phyloP scores from a whole-genome alignment of 331 rosid species.

The Acacia concinna region DNA sequence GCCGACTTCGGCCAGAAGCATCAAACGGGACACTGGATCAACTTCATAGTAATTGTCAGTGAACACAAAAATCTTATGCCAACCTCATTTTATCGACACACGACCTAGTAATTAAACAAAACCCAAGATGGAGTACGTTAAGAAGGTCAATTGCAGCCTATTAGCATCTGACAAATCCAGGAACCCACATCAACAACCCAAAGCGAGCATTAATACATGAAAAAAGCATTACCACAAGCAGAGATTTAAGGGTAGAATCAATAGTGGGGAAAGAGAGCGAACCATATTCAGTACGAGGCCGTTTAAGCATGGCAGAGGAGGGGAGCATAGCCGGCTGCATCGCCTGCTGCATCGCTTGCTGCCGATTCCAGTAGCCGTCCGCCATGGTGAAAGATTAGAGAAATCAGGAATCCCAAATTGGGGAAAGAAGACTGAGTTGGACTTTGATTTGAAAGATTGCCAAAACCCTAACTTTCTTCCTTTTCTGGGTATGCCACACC shows the following conservation, averaged over 20 bases:
- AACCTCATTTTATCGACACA: neutral
- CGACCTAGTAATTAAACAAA: neutral
- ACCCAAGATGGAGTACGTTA: neutral
- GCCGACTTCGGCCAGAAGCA: neutral
- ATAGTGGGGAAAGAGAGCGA: constrained; percentile 7
- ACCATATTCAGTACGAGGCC: constrained; percentile 85
- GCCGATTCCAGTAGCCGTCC: constrained; percentile 82
- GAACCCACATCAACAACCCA: neutral
- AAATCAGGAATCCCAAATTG: constrained; percentile 3
- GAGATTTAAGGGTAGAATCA: neutral
- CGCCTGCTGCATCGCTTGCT: constrained; percentile 38
- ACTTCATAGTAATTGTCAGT: neutral
- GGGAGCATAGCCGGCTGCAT: constrained; percentile 53
- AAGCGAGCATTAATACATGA: neutral
- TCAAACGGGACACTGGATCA: neutral
- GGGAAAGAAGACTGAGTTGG: neutral
- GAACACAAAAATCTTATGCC: neutral
- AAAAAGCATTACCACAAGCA: neutral
- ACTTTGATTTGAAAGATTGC: neutral
- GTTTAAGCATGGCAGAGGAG: constrained; percentile 60
- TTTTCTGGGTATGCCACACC: neutral
- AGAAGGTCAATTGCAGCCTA: neutral
- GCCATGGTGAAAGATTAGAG: constrained; percentile 47
- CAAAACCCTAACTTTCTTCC: constrained; percentile 32
- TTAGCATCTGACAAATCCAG: neutral